Evolutionary conservation across 2,329 filamentous ascomycete genomes (phyloP).

Genomic region (Curvularia sp.): DNA sequence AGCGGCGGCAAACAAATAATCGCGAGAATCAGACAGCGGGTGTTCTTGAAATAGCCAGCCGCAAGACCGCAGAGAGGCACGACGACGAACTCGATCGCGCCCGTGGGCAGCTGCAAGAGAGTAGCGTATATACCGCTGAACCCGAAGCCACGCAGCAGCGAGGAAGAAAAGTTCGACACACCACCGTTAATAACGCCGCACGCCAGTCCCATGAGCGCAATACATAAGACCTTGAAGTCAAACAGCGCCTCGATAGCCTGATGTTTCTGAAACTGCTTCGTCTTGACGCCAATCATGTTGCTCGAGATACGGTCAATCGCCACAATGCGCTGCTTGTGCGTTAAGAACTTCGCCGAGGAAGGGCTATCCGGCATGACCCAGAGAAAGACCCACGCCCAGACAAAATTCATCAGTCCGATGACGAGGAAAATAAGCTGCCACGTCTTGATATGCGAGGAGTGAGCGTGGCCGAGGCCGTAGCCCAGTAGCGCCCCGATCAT

Average conservation of each 20-base stretch:
- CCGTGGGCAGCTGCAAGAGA: conserved; percentile 54
- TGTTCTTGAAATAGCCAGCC: conserved; percentile 41
- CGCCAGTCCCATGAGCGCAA: conserved; percentile 52
- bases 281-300: conserved; percentile 55
- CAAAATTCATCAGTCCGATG: conserved; percentile 48
- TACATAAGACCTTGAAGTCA: conserved; percentile 52
- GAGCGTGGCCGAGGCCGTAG: conserved; percentile 46
- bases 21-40: conserved; percentile 42
- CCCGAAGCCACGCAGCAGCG: conserved; percentile 55
- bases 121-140: conserved; percentile 52
- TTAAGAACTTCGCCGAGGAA: conserved; percentile 46
- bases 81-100: conserved; percentile 54
- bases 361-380: conserved; percentile 50
- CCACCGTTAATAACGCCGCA: conserved; percentile 60
- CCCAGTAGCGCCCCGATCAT: conserved; percentile 49
- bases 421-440: conserved; percentile 51
- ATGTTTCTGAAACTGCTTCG: conserved; percentile 43
- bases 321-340: conserved; percentile 50
- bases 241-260: conserved; percentile 53
- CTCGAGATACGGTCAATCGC: conserved; percentile 51
- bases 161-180: conserved; percentile 58
- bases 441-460: conserved; percentile 32
- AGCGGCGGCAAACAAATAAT: conserved; percentile 57
- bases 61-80: conserved; percentile 46
- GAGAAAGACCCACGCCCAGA: conserved; percentile 47